A percentile compares a stretch with the other conserved stretches of the same genome.
These are phyloP conservation scores for Phytophthora sp. DNA, from an alignment of 352 stramenopile species.

Conservation along the genomic window DNA sequence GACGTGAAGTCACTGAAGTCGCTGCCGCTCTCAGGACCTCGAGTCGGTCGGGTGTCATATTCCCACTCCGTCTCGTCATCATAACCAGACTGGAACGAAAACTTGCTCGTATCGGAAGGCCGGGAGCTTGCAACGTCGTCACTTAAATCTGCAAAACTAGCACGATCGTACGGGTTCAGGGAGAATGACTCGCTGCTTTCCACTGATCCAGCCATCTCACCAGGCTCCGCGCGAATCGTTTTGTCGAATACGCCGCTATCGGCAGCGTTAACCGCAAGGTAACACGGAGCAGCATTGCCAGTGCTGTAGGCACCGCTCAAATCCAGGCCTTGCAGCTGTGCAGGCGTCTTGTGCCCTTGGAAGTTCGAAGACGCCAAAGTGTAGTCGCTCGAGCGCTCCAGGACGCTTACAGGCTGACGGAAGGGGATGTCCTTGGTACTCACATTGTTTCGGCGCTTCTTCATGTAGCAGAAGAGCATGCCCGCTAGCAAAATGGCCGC, in stretches of 20 bases:
- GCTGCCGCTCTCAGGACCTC: slow-evolving; percentile 32
- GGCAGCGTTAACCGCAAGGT: slow-evolving; percentile 38
- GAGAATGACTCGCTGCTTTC: slow-evolving; percentile 68
- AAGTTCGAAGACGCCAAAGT: slow-evolving; percentile 76
- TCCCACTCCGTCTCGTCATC: slow-evolving; percentile 78
- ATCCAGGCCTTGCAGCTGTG: slow-evolving; percentile 38
- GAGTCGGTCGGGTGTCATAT: slow-evolving; percentile 57
- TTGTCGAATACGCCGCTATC: slow-evolving; percentile 40
- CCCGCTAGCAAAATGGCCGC: slow-evolving; percentile 67
- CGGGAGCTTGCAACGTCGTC: slow-evolving; percentile 56
- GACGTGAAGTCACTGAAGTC: slow-evolving; percentile 44
- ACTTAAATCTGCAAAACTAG: slow-evolving; percentile 72
- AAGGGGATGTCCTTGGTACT: slow-evolving; percentile 82
- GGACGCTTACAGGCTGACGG: slow-evolving; percentile 50
- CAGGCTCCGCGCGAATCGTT: slow-evolving; percentile 34
- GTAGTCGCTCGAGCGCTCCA: slow-evolving; percentile 58
- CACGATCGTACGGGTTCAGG: slow-evolving; percentile 70
- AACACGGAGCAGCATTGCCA: slow-evolving; percentile 44
- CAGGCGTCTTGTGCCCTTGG: slow-evolving; percentile 63
- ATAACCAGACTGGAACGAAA: slow-evolving; percentile 80
- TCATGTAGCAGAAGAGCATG: slow-evolving; percentile 73
- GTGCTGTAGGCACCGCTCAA: slow-evolving; percentile 46
- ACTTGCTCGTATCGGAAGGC: slow-evolving; percentile 70
- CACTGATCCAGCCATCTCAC: slow-evolving; percentile 17
- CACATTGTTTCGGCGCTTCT: slow-evolving; percentile 61